These are phyloP conservation scores for Herpotrichia juniperi DNA, from an alignment of 2,329 filamentous ascomycete genomes.

Conservation along the genomic window DNA sequence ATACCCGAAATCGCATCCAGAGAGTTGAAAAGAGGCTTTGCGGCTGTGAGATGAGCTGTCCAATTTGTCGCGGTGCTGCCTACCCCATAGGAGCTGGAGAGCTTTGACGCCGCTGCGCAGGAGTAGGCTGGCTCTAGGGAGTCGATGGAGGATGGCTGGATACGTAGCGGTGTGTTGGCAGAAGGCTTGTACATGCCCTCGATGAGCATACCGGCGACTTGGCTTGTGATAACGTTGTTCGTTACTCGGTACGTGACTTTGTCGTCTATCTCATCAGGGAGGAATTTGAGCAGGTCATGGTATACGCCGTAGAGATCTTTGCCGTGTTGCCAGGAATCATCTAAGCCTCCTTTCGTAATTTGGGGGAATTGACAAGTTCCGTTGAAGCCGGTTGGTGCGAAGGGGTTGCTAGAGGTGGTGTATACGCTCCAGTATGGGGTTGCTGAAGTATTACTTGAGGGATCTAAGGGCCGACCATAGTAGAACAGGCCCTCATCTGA, in stretches of 20 bases:
- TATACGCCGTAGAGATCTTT: constrained; percentile 80
- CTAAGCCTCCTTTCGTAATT: constrained; percentile 73
- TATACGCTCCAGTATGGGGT: constrained; percentile 70
- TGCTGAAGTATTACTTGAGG: constrained; percentile 55
- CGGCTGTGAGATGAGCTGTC: constrained; percentile 66
- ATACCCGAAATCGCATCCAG: constrained; percentile 76
- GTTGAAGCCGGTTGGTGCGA: constrained; percentile 68
- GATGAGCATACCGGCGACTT: constrained; percentile 78
- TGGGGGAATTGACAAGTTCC: constrained; percentile 83
- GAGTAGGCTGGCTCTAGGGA: constrained; percentile 75
- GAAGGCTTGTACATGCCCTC: constrained; percentile 63
- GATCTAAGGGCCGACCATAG: constrained; percentile 65
- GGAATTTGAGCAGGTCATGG: constrained; percentile 69
- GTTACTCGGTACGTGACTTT: constrained; percentile 73
- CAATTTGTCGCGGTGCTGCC: constrained; percentile 58
- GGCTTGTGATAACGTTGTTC: constrained; percentile 81
- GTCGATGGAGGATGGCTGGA: constrained; percentile 66
- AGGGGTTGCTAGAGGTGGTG: constrained; percentile 69
- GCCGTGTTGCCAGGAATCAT: constrained; percentile 78
- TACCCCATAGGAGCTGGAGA: constrained; percentile 54
- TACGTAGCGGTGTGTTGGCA: constrained; percentile 44
- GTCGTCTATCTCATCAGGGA: constrained; percentile 58
- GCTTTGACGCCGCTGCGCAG: constrained; percentile 60
- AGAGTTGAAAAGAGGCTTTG: constrained; percentile 59
- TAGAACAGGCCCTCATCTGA: constrained; percentile 72